Base-by-base conservation (phyloP, 495 filamentous ascomycete genomes). In the Amniculicola lignicola region DNA sequence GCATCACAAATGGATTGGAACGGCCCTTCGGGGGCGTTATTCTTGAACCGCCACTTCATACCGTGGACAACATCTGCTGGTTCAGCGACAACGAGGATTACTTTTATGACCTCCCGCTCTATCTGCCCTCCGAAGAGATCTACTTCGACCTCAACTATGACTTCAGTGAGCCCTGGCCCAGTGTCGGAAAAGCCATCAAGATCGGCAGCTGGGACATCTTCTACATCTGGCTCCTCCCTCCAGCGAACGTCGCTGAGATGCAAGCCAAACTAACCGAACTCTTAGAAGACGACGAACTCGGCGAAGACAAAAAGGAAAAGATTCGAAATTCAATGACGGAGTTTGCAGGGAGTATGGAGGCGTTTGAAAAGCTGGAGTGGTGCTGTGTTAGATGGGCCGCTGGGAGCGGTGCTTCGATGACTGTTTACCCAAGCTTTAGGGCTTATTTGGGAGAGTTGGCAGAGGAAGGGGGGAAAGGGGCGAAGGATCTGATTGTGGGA, bases 1-100 rank as follows among this genome's bases (percentile, higher is more conserved):
- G 21, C 2, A n/a, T 64, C 27, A 53, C 24, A 19, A 55, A 64
- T 25, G 56, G 61, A 7, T 56, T 64, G 12, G 56, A 43, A 10
- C 2, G 1, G 1, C 15, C 51, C 14, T 54, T 28, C 15, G 24
- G 31, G 12, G 51, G 51, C 7, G 31, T 54, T 16, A 12, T 36
- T n/a, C 23, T 11, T 24, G 22, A 43, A 4, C 38, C 51, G n/a
- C 25, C 51, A 10, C 35, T 54, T 10, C 24, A 33, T 45, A 5
- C 51, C 2, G 7, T 33, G 4, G 21, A 18, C 3, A 28, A 45
- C n/a, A 21, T 45, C 1, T 15, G 21, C 12, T 43, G 39, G 51
- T 10, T 33, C 31, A 38, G n/a, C 12, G 51, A 54, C 2, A 39
- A 54, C 16, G 33, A 41, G 23, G 67, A 40, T 12, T 40, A 10